Conservation (phyloP, 2,329 filamentous ascomycete genomes). For the Alternaria infectoria region DNA sequence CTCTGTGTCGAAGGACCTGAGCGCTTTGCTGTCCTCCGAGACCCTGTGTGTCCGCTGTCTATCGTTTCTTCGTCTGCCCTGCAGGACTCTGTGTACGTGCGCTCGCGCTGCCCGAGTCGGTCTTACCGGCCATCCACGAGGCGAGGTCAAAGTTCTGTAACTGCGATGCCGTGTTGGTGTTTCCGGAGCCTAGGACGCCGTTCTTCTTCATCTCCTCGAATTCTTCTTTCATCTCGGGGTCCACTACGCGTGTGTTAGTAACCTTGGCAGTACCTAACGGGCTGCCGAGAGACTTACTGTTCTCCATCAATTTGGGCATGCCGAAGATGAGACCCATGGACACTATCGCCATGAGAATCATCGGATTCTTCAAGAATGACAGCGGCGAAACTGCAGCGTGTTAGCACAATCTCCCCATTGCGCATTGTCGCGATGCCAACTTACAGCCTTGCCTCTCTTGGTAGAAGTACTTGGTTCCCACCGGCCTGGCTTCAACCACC, state of each 20-base stretch:
- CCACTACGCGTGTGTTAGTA: constrained; percentile 68
- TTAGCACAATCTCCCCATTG: constrained; percentile 19
- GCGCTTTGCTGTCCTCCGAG: background rate
- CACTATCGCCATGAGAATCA: constrained; percentile 90
- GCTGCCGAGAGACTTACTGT: constrained; percentile 70
- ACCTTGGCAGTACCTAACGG: background rate
- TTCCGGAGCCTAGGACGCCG: constrained; percentile 62
- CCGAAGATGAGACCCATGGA: constrained; percentile 85
- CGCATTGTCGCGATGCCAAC: constrained; percentile 43
- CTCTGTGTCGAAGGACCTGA: background rate
- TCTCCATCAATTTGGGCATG: constrained; percentile 94
- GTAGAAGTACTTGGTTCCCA: constrained; percentile 76
- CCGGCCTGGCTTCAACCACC: constrained; percentile 65
- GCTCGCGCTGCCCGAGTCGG: constrained; percentile 27
- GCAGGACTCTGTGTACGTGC: constrained; percentile 38
- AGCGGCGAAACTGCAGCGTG: constrained; percentile 71
- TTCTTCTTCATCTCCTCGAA: constrained; percentile 89
- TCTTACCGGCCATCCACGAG: constrained; percentile 69
- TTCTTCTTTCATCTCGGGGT: constrained; percentile 91
- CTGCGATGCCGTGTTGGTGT: constrained; percentile 54
- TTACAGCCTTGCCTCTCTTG: constrained; percentile 76
- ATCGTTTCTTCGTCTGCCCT: constrained; percentile 32
- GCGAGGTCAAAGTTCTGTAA: constrained; percentile 71
- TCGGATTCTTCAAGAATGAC: constrained; percentile 87
- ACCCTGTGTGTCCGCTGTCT: background rate